Evolutionary conservation across 805 yeast genomes (phyloP).

Genomic region (Danielozyma ontarioensis): DNA sequence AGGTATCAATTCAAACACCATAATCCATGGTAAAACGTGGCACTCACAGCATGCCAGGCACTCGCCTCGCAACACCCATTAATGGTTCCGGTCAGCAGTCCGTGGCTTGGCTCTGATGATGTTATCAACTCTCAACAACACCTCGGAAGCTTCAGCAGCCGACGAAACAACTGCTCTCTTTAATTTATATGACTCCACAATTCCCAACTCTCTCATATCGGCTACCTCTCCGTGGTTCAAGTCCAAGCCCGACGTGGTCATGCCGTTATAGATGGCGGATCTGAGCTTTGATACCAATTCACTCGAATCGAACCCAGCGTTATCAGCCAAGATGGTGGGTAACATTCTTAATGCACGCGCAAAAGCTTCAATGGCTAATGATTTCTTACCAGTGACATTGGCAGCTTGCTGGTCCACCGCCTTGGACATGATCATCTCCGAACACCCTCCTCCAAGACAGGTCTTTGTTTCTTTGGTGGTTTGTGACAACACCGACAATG

Average conservation of each 20-base stretch:
- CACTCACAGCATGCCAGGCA: too few relatives aligned
- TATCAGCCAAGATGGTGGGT: conserved; percentile 93
- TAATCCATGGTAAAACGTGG: too few relatives aligned
- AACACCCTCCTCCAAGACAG: conserved; percentile 91
- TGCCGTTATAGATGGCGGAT: conserved; percentile 87
- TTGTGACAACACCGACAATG: conserved; percentile 90
- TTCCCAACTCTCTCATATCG: conserved; percentile 91
- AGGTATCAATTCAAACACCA: too few relatives aligned
- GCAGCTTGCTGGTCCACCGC: conserved; percentile 93
- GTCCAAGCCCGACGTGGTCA: conserved; percentile 87
- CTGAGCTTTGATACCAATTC: conserved; percentile 88
- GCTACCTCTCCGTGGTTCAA: conserved; percentile 78
- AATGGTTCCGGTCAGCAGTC: conserved; percentile 80
- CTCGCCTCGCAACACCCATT: too few relatives aligned
- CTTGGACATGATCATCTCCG: conserved; percentile 87
- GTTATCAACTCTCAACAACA: conserved; percentile 90
- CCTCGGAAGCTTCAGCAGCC: conserved; percentile 98
- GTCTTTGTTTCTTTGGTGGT: conserved; percentile 91
- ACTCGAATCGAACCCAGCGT: conserved; percentile 93
- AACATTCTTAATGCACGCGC: conserved; percentile 91
- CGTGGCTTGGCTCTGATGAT: conserved; percentile 96
- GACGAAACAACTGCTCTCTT: conserved; percentile 91
- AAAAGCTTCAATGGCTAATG: conserved; percentile 91
- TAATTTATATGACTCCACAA: conserved; percentile 88
- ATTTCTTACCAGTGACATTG: conserved; percentile 86